Evolutionary conservation across 2,329 filamentous ascomycete species (phyloP), one percentile per base, ranked within the genome.

Genomic region (Diaporthe amygdali): DNA sequence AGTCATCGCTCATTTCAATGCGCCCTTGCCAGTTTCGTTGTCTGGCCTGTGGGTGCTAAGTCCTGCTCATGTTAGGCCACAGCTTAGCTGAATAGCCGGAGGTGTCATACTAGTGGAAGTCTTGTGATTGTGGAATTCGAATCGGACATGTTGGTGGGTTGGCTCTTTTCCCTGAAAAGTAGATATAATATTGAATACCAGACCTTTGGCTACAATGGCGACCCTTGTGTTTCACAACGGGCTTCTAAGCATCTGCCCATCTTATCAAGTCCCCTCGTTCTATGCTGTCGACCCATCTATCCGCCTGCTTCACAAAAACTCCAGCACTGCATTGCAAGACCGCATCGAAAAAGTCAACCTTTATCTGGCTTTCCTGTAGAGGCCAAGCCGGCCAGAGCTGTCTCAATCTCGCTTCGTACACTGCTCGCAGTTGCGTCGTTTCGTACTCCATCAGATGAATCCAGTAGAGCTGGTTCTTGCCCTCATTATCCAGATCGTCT

Each of bases 361-460:
- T 80, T 7, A 79, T n/a, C 2, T 71, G 71, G 1, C 74, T 75
- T 20, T 76, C 73, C 22, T 79, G 74, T 3, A 72, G 73, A n/a
- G 77, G 75, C 81, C 82, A 84, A 17, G 72, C 74, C 1, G 80
- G 79, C 37, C 77, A 71, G 17, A 80, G 73, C 64, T 76, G 72
- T 30, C 74, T 70, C 78, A 85, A 77, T 9, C 77, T 75, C 1
- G 77, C 73, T 6, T 74, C 32, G 69, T 82, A 85, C 22, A 80
- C 73, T 51, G 78, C 77, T 2, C 81, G 76, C 59, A 84, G 73
- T 32, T 76, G 76, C 3, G 83, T 85, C 63, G 77, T 71, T 73
- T 85, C 83, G 71, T 82, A 84, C 32, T 84, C 79, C 76, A 80
- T 78, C 22, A 80, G 41, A 69, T 84, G 81, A 10, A 80, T 77